These are phyloP conservation scores for Trametes cingulata DNA, from an alignment of 768 basidiomycete genomes.

Conservation along the genomic window DNA sequence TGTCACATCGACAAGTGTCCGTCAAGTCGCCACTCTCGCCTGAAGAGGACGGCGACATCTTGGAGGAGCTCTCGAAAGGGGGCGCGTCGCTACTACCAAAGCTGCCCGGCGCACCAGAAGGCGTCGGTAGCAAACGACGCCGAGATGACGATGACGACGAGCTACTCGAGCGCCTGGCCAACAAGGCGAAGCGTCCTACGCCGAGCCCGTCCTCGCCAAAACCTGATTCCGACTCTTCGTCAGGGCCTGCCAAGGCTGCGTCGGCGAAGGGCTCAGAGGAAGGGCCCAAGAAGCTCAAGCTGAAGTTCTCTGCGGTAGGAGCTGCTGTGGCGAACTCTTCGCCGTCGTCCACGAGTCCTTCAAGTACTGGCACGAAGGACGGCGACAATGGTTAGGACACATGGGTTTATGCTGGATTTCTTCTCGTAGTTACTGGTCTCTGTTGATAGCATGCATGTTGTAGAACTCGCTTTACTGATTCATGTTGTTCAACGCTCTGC, in stretches of 20 bases:
- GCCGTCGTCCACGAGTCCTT: slow-evolving; percentile 45
- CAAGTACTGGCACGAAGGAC: slow-evolving; percentile 70
- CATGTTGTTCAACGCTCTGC: slow-evolving; percentile 23
- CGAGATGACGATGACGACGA: slow-evolving; percentile 70
- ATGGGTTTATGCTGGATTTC: slow-evolving; percentile 16
- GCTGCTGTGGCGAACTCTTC: slow-evolving; percentile 35
- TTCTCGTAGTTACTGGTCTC: slow-evolving; percentile 16
- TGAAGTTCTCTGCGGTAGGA: slow-evolving; percentile 60
- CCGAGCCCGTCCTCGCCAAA: slow-evolving; percentile 51
- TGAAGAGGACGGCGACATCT: slow-evolving; percentile 51
- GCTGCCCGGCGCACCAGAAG: slow-evolving; percentile 12
- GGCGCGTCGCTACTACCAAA: slow-evolving; percentile 21
- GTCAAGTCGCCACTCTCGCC: slow-evolving; percentile 37
- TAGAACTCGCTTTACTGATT: slow-evolving; percentile 24
- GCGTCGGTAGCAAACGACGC: slow-evolving; percentile 24
- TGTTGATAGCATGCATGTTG: slow-evolving; percentile 26
- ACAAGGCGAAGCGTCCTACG: slow-evolving; percentile 40
- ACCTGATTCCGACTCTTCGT: slow-evolving; percentile 29
- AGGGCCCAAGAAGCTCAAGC: slow-evolving; percentile 71
- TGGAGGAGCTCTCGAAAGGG: slow-evolving; percentile 54
- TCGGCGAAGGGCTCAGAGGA: slow-evolving; percentile 51
- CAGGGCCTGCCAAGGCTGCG: slow-evolving; percentile 25
- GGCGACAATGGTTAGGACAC: slow-evolving; percentile 63
- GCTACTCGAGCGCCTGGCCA: slow-evolving; percentile 58
- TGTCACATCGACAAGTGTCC: slow-evolving; percentile 42